Evolutionary conservation across 805 yeast species (phyloP).

Genomic region (Candida xyloterini): DNA sequence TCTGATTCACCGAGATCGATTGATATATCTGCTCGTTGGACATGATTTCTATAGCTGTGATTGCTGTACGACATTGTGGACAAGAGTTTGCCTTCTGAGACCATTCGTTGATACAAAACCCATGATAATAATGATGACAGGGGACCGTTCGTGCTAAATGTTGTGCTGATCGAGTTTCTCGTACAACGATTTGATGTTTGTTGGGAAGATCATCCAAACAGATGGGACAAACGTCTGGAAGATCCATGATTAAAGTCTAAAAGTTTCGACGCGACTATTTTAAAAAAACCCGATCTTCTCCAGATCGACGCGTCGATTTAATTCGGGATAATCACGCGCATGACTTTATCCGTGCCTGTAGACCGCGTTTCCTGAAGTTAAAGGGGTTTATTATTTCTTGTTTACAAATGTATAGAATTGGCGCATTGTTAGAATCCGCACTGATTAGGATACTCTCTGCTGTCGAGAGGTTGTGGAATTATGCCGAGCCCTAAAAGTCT

Average conservation of each 20-base stretch:
- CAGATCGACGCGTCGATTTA: constrained; percentile 4
- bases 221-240: constrained; percentile 27
- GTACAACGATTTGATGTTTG: constrained; percentile 6
- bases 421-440: constrained; percentile 25
- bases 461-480: constrained; percentile 74
- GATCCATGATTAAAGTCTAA: background rate
- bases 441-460: constrained; percentile 30
- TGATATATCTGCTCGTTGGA: constrained; percentile 17
- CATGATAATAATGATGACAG: constrained; percentile 35
- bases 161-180: constrained; percentile 26
- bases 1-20: constrained; percentile 21
- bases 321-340: background rate
- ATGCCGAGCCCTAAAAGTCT: constrained; percentile 53
- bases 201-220: constrained; percentile 31
- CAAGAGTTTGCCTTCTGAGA: constrained; percentile 35
- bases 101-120: constrained; percentile 36
- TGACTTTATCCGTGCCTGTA: background rate
- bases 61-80: constrained; percentile 33
- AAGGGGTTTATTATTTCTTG: background rate
- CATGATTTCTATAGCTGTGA: constrained; percentile 23
- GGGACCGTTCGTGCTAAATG: constrained; percentile 31
- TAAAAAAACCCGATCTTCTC: too few relatives aligned
- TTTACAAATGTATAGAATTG: background rate
- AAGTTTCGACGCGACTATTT: background rate
- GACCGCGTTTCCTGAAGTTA: constrained; percentile 4